Conservation (phyloP, 352 stramenopile genomes). For the Discostella stelligera region DNA sequence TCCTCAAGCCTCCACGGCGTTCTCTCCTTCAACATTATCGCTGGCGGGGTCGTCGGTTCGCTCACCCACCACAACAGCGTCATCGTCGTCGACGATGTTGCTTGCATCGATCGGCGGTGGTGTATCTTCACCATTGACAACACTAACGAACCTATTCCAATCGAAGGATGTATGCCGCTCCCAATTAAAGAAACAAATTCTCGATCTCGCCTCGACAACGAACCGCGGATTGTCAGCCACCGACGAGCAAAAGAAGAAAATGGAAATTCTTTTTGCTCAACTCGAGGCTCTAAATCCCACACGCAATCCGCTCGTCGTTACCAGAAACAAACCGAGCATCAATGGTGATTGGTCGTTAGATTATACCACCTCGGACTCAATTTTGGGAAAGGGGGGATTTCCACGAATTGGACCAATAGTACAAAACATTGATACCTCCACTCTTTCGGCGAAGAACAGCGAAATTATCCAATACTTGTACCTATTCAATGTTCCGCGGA, state of each 20-base stretch:
- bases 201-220: conserved; percentile 34
- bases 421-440: conserved; percentile 56
- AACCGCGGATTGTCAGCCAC: conserved; percentile 51
- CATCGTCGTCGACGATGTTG: no score
- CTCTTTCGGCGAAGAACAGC: conserved; percentile 48
- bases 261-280: conserved; percentile 44
- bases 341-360: conserved; percentile 60
- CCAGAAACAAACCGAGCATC: conserved; percentile 31
- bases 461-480: conserved; percentile 50
- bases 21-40: no score
- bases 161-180: conserved; percentile 13
- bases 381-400: conserved; percentile 50
- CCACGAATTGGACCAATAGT: conserved; percentile 45
- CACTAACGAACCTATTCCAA: conserved; percentile 11
- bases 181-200: conserved; percentile 50
- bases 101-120: no score
- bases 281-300: conserved; percentile 59
- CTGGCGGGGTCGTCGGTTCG: no score
- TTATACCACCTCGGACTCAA: conserved; percentile 54
- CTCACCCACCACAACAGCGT: no score
- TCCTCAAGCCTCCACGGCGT: no score
- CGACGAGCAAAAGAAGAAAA: conserved; percentile 45
- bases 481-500: conserved; percentile 44
- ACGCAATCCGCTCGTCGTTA: conserved; percentile 25
- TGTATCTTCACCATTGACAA: not conserved